Percentiles rank a stretch among this genome's conserved stretches.
These are phyloP conservation scores for Conoideocrella luteorostrata DNA, from an alignment of 2,329 filamentous ascomycete genomes.

Conservation along the genomic window DNA sequence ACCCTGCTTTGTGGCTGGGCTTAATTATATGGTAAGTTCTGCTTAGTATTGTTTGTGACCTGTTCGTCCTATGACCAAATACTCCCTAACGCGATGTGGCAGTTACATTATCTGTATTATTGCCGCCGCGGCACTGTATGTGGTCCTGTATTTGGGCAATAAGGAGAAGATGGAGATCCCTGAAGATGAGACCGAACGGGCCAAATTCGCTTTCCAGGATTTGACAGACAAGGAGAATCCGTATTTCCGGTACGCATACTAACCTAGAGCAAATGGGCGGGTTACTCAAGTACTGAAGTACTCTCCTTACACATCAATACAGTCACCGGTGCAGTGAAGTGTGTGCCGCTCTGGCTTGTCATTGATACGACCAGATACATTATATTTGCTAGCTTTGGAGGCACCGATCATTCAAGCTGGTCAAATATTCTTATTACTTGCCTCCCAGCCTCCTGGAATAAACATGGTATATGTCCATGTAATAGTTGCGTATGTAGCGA, in stretches of 20 bases:
- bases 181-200: constrained; percentile 53
- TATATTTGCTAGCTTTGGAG: too few species aligned
- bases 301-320: too few species aligned
- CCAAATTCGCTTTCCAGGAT: constrained; percentile 60
- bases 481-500: too few species aligned
- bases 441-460: too few species aligned
- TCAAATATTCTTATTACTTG: too few species aligned
- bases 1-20: constrained; percentile 64
- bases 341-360: too few species aligned
- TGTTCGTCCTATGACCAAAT: neutral
- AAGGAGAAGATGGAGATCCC: constrained; percentile 38
- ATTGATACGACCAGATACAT: too few species aligned
- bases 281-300: too few species aligned
- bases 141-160: constrained; percentile 55
- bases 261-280: too few species aligned
- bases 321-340: too few species aligned
- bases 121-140: constrained; percentile 48
- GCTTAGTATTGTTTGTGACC: neutral
- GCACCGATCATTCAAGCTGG: too few species aligned
- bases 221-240: constrained; percentile 63
- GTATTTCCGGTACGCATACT: constrained; percentile 54
- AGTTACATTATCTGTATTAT: constrained; percentile 64
- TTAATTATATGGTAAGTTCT: constrained; percentile 50
- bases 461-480: too few species aligned
- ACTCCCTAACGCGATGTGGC: constrained; percentile 3